These are phyloP conservation scores for Hypsizygus marmoreus DNA, from an alignment of 768 basidiomycete species.

Conservation along the genomic window DNA sequence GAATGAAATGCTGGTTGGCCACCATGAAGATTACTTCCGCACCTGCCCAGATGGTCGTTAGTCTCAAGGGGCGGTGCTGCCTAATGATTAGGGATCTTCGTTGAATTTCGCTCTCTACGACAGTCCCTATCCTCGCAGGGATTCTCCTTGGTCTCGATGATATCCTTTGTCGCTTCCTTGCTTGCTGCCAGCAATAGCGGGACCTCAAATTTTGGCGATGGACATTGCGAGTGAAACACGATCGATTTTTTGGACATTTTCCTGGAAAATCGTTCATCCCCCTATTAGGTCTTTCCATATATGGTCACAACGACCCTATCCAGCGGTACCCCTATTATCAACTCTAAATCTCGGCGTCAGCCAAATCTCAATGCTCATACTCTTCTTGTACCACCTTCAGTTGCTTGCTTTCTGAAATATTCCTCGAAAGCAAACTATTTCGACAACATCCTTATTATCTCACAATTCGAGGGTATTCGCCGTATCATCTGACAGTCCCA, in stretches of 20 bases:
- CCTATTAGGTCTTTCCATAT: constrained; percentile 31
- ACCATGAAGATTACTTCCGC: constrained; percentile 43
- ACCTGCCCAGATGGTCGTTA: constrained; percentile 15
- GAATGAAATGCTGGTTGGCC: constrained; percentile 26
- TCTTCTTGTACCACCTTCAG: background rate
- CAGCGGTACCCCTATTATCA: constrained; percentile 38
- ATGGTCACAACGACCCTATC: constrained; percentile 38
- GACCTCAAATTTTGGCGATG: constrained; percentile 15
- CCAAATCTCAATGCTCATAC: constrained; percentile 1
- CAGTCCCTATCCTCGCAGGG: too few relatives aligned
- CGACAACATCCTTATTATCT: too few relatives aligned
- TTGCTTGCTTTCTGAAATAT: background rate
- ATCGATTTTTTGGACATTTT: constrained; percentile 35
- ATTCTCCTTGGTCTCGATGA: background rate
- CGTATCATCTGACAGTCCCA: too few relatives aligned
- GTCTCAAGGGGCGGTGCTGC: constrained; percentile 4
- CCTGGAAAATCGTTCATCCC: constrained; percentile 25
- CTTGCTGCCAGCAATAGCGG: constrained; percentile 3
- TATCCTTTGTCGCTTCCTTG: background rate
- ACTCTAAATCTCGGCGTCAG: constrained; percentile 31
- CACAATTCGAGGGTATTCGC: too few relatives aligned
- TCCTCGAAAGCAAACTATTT: too few relatives aligned
- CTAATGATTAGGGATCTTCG: background rate
- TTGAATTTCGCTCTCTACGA: background rate
- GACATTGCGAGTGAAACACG: constrained; percentile 44